Evolutionary conservation across 192 early-diverging fungal genomes (phyloP).

Genomic region (Umbelopsis sp.): DNA sequence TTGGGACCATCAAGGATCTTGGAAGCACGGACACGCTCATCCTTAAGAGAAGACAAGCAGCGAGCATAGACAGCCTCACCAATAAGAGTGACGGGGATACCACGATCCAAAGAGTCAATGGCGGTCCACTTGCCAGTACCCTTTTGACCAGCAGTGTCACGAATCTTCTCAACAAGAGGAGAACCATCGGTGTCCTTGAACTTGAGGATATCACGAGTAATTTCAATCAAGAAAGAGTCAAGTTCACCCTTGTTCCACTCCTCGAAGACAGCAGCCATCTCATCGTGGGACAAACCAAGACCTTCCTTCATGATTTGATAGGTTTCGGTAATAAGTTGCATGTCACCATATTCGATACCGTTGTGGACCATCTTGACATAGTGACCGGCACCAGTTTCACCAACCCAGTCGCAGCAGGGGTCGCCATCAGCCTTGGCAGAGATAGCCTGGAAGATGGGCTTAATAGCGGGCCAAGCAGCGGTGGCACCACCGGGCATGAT

Average conservation of each 20-base stretch:
- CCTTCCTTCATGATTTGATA: constrained; percentile 93
- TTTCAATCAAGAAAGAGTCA: constrained; percentile 97
- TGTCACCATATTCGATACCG: constrained; percentile 99
- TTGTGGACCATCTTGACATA: constrained; percentile 99
- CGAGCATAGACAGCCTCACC: constrained; percentile 98
- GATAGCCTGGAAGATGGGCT: constrained; percentile 96
- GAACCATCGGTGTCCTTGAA: constrained; percentile 90
- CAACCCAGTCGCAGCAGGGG: constrained; percentile 99
- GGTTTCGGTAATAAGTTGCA: constrained; percentile 98
- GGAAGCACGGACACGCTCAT: constrained; percentile 90
- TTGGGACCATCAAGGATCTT: constrained; percentile 81
- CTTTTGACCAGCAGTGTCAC: constrained; percentile 97
- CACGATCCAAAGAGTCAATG: constrained; percentile 91
- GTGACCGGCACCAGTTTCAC: constrained; percentile 95
- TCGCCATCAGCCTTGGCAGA: constrained; percentile 88
- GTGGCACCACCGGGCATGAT: constrained; percentile 97
- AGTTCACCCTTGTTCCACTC: constrained; percentile 98
- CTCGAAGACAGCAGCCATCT: constrained; percentile 87
- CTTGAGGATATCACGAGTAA: constrained; percentile 89
- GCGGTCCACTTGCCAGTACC: constrained; percentile 99
- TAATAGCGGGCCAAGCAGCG: constrained; percentile 90
- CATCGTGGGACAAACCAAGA: constrained; percentile 77
- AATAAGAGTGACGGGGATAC: constrained; percentile 95
- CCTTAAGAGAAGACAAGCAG: constrained; percentile 95
- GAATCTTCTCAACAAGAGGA: constrained; percentile 91